Base-by-base conservation (phyloP, 352 stramenopile species). In the Globisporangium nunn region DNA sequence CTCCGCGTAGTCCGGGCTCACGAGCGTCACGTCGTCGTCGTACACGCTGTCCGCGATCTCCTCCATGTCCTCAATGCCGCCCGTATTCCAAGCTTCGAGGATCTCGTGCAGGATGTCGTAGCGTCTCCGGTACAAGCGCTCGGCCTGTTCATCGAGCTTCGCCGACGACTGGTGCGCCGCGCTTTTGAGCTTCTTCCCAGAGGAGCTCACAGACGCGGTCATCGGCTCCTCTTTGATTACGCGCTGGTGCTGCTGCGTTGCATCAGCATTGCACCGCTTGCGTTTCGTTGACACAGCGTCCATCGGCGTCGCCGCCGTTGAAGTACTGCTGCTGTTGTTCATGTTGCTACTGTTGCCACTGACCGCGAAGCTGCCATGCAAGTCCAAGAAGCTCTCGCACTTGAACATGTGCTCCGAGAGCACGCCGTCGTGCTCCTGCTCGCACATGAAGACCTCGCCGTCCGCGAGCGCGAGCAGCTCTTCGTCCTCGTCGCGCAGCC, bases 11-110 rank as follows among this genome's bases (percentile, higher is more conserved):
- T 87, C 75, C 0, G 81, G 81, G 28, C 74, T 84, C 52, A 88
- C 72, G 40, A 91, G 66, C 44, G 69, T 87, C 48, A 91, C 76
- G 45, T 91, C 76, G 39, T 75, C 35, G 58, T 88, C 76, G 61
- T 91, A 91, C 45, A 91, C 81, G 28, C 73, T 79, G 56, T 82
- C 74, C 17, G 81, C 81, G 43, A 91, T 88, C 64, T 91, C 81
- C 54, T 91, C 81, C 63, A 91, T 74, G 61, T 91, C 81, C 64
- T 91, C 81, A 41, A 91, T 87, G 57, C 74, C 81, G 50, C 81
- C 81, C 2, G 81, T 91, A 69, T 91, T 91, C 81, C 81, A 91
- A 18, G 81, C 78, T 55, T 88, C 78, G 37, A 88, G 53, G 37
- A 91, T 91, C 33, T 75, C 76, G 52, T 91, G 76, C 56, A 91